Base-by-base conservation (phyloP, 352 stramenopile genomes). In the Globisporangium recalcitrans region DNA sequence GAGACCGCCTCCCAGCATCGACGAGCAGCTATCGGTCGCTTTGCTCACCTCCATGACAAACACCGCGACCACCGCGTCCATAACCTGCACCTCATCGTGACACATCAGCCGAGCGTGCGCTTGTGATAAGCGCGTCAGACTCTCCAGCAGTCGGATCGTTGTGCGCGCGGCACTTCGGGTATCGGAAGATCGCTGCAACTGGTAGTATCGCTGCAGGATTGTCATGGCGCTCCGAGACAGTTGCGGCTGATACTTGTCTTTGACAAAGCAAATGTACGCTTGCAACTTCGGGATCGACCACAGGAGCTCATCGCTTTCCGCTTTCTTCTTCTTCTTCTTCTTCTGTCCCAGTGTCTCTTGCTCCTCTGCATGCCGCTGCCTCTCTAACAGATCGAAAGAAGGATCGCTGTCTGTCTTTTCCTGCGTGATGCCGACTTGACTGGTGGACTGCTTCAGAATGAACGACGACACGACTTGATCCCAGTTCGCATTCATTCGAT, bases 401-500 rank as follows among this genome's bases (percentile, higher is more conserved):
- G 64, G 29, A 29, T 69, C 63, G 67, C 62, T 4, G 56, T 60
- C n/a, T 67, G 61, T 53, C 71, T 54, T 60, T 72, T 73, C 13
- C 69, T 58, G 34, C 58, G 78, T 3, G 58, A 74, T 52, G 16
- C 72, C 58, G 48, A 67, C 64, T 52, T 65, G 26, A 0, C 31
- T 51, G 19, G 78, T 76, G 1, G 94, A 89, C 67, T 96, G 75
- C 56, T 98, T 88, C 29, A 99, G 74, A 26, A 99, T 92, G 64
- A 98, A 98, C 9, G 91, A 91, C 1, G 93, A 98, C 44, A 99
- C 94, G 8, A 95, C 91, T 21, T 91, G 78, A 69, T 99, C 96
- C 80, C 96, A 97, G 34, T 88, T 72, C n/a, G 66, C 60, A 47
- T 89, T 85, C 58, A 82, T 80, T 7, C 74, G 85, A 69, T 99